Evolutionary conservation across 192 early-diverging fungal species (phyloP), one percentile per base, ranked within the genome.

Genomic region (Phycomyces blakesleeanus): DNA sequence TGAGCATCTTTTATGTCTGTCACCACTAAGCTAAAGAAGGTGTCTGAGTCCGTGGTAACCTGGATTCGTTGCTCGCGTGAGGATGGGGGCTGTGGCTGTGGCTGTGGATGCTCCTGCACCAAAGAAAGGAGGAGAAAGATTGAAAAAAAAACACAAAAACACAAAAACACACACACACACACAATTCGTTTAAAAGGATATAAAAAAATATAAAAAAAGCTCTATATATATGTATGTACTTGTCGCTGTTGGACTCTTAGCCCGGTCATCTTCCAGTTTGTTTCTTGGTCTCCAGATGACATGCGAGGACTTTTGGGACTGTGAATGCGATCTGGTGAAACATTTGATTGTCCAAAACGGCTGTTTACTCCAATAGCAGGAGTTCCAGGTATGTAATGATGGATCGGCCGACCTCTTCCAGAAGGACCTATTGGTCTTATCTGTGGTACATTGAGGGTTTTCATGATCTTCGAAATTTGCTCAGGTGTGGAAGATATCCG

Each of bases 21-120:
- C 37, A 71, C 69, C 2, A 55, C 50, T 7, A 71, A 44, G 55
- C 62, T 64, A 40, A 53, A 64, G 39, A 63, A 71, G 1, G 58
- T 63, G n/a, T 71, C 69, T 11, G 55, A 57, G 47, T 71, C 62
- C 18, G 41, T 51, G 37, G 69, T 64, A 14, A 71, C 62, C 42
- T 71, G 69, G 55, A 71, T 71, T 15, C 62, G 59, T 47, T 71
- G 41, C 22, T 71, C 44, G 12, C 44, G 12, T 11, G 15, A 47
- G 12, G 44, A 47, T 18, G 18, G 44, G 44, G 44, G 44, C 44
- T 47, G 44, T 47, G 44, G 44, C 3, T 47, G 44, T 47, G 44
- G 44, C 44, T 47, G 44, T 47, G 44, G 44, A 47, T 47, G 44
- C 18, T 47, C 44, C 44, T 47, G 44, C 44, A 47, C 44, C 12